Conservation (phyloP, 306 rosid species). For the Potentilla sterilis region DNA sequence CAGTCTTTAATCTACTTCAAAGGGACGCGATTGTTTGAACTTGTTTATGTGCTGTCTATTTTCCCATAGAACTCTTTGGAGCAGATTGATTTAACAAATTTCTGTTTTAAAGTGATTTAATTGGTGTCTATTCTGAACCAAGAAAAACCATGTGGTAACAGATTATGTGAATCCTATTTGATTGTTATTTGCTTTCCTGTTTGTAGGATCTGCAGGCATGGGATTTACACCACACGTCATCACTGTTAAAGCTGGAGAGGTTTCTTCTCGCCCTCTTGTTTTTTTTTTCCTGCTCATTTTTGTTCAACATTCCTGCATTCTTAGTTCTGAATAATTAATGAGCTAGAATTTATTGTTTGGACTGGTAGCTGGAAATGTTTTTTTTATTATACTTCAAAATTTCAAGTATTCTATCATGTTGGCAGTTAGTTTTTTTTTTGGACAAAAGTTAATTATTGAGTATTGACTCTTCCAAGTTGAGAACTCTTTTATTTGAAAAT, state of each 20-base stretch:
- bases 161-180: background rate
- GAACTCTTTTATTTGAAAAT: background rate
- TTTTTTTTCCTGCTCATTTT: slow-evolving; percentile 2
- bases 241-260: slow-evolving; percentile 80
- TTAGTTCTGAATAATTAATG: background rate
- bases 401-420: background rate
- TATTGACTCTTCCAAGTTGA: background rate
- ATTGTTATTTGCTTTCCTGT: slow-evolving; percentile 9
- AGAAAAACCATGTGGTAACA: background rate
- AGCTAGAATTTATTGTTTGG: background rate
- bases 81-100: background rate
- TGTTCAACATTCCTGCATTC: slow-evolving; percentile 4
- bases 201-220: slow-evolving; percentile 48
- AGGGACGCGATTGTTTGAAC: background rate
- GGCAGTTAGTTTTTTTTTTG: too few relatives aligned
- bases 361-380: background rate
- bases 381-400: background rate
- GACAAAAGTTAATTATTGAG: too few relatives aligned
- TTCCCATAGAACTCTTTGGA: background rate
- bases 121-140: background rate
- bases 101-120: background rate
- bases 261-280: slow-evolving; percentile 15
- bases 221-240: slow-evolving; percentile 58
- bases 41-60: background rate
- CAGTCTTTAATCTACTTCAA: background rate